Base-by-base conservation (phyloP, 257 asterid genomes). In the Ocimum tenuiflorum region DNA sequence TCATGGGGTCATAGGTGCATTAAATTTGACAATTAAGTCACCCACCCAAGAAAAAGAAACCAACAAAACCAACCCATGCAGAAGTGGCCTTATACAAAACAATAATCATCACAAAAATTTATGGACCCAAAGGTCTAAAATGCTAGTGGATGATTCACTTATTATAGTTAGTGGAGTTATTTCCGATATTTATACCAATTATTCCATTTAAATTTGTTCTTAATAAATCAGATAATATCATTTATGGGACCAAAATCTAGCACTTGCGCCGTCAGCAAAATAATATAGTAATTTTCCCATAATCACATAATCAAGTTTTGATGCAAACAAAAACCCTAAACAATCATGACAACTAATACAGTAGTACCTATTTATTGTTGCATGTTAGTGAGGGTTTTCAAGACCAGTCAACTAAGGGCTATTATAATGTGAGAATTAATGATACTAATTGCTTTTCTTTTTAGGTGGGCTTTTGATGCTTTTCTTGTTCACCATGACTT, bases 241-340 rank as follows among this genome's bases (percentile, higher is more conserved):
- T 58, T 39, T 50, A 79, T 79, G 86, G 88, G 89, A 58, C 89
- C 85, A 59, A 74, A 83, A 58, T 33, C 49, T 59, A 71, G 80
- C 89, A 82, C 91, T 81, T 77, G 81, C 87, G 92, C 90, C 95
- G 96, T 83, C 87, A 62, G 62, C 77, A 73, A 49, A 75, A 43
- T 81, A 63, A 64, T 82, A 70, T 49, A 56, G 22, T 72, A 57
- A 69, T 65, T 63, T 50, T 46, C 11, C 49, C 41, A 31, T 60
- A 60, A 69, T 33, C 72, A 20, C 65, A 53, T 60, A 53, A 77
- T 75, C 68, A 59, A 75, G 63, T 71, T 69, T 7, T 45, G 47
- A 75, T 59, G 72, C 62, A 68, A 9, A 38, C 45, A 54, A 2
- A 27, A 71, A 35, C 58, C 58, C 10, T 39, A 48, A 57, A 60